Evolutionary conservation across 257 asterid species (phyloP), one percentile per base, ranked within the genome.

Genomic region (Verbena officinalis): DNA sequence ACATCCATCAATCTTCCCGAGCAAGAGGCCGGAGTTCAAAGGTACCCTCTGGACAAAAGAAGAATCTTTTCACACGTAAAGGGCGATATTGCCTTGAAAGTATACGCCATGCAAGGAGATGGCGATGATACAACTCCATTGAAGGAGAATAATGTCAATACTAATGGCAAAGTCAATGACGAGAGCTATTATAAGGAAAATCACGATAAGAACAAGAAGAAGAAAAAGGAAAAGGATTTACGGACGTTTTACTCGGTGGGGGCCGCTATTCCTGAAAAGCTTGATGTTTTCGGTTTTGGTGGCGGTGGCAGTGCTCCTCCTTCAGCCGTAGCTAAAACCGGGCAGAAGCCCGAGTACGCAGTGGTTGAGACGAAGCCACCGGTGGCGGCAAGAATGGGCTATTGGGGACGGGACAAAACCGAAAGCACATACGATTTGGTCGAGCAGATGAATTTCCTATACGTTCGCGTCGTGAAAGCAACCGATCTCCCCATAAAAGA

Each of bases 391-490:
- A 75, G 95, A 51, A 74, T 78, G 90, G 98, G 98, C 9, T 91
- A 91, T 31, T 86, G 96, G 96, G 98, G 98, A 31, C 78, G 95
- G 70, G 95, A 91, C 73, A 91, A 86, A 62, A 91, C 95, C 4
- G 96, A 94, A 4, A 84, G 94, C 65, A 91, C 95, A 40, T 91
- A 91, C 50, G 98, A 91, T 75, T 50, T 91, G 80, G 98, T 91
- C n/a, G 98, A 91, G 72, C 95, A 61, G 22, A 91, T 91, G 98
- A 77, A 84, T 13, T 91, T 78, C 48, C 16, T 86, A 60, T 91
- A 81, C 48, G 79, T 91, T 14, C 24, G 70, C 9, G 92, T 91
- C 13, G 98, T 88, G 0, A 83, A 85, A 61, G 98, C 98, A 22
- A 70, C 22, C 80, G 96, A 88, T 74, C 95, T 91, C 62, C 96